Evolutionary conservation across 1,139 yeast species (phyloP).

Genomic region (Debaryomyces fabryi): DNA sequence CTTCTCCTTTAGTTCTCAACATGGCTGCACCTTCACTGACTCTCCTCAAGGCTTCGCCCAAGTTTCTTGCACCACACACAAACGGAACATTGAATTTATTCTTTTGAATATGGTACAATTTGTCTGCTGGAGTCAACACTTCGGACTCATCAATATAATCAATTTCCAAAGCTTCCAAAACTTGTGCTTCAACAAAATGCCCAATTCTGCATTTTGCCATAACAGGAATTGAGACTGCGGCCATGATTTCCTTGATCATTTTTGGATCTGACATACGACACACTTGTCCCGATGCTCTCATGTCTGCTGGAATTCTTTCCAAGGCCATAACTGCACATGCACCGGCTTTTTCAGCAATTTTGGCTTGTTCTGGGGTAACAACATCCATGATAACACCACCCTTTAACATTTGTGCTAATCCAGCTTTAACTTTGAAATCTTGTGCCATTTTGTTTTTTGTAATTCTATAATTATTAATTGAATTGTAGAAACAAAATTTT

Average conservation of each 20-base stretch:
- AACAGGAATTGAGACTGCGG: conserved; percentile 71
- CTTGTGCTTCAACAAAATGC: conserved; percentile 82
- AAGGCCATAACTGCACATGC: conserved; percentile 93
- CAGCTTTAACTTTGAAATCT: conserved; percentile 70
- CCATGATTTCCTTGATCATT: conserved; percentile 78
- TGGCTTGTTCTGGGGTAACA: conserved; percentile 50
- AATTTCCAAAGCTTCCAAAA: conserved; percentile 70
- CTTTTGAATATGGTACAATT: conserved; percentile 66
- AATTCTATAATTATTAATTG: not conserved
- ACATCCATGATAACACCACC: conserved; percentile 65
- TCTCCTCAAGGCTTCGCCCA: conserved; percentile 85
- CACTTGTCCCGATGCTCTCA: conserved; percentile 81
- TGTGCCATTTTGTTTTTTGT: conserved; percentile 26
- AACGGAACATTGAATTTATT: conserved; percentile 69
- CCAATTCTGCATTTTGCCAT: conserved; percentile 92
- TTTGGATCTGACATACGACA: conserved; percentile 89
- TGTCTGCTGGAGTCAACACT: conserved; percentile 83
- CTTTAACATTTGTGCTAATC: conserved; percentile 86
- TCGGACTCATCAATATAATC: conserved; percentile 88
- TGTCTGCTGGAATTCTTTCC: conserved; percentile 86
- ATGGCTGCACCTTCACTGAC: conserved; percentile 85
- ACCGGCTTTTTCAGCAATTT: conserved; percentile 80
- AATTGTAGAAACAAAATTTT: not conserved
- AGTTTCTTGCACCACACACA: conserved; percentile 84
- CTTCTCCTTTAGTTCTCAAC: conserved; percentile 88